Conservation (phyloP, 176 grass and related monocot genomes). For the Phragmites australis region DNA sequence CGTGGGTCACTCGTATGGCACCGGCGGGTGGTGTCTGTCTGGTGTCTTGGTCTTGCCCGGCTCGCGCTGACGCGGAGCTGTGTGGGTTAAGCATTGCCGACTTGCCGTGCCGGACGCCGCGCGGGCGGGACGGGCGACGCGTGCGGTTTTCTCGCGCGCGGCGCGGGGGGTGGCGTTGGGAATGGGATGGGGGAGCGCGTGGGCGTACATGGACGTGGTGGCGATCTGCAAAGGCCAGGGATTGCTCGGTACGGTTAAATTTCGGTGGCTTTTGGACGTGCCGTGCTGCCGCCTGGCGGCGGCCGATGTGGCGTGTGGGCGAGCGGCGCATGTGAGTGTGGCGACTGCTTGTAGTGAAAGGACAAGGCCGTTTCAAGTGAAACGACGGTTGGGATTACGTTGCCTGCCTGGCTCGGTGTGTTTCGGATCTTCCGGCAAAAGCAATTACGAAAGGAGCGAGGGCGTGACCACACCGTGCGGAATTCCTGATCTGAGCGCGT, state of each 20-base stretch:
- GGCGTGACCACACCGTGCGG: background rate
- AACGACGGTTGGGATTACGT: background rate
- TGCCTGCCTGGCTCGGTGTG: background rate
- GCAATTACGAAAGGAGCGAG: background rate
- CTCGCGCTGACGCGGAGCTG: no score
- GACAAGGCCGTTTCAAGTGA: background rate
- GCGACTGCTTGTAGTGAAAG: background rate
- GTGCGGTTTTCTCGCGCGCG: background rate
- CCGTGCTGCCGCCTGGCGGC: background rate
- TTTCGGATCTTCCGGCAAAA: slow-evolving; percentile 33
- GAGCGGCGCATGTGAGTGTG: slow-evolving; percentile 24
- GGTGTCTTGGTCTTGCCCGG: no score
- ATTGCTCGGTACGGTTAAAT: background rate
- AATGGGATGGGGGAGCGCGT: background rate
- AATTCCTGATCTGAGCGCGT: no score
- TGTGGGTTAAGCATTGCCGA: no score
- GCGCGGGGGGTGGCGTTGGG: background rate
- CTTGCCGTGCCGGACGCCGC: no score
- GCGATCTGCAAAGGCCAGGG: background rate
- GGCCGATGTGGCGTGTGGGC: background rate
- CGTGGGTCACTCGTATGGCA: no score
- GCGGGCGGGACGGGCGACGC: no score
- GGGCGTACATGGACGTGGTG: background rate
- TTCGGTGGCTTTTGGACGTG: slow-evolving; percentile 19
- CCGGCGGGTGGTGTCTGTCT: no score